Percentiles rank a stretch among this genome's conserved stretches.
Conservation (phyloP, 495 filamentous ascomycete species). For the Oidiodendron maius region DNA sequence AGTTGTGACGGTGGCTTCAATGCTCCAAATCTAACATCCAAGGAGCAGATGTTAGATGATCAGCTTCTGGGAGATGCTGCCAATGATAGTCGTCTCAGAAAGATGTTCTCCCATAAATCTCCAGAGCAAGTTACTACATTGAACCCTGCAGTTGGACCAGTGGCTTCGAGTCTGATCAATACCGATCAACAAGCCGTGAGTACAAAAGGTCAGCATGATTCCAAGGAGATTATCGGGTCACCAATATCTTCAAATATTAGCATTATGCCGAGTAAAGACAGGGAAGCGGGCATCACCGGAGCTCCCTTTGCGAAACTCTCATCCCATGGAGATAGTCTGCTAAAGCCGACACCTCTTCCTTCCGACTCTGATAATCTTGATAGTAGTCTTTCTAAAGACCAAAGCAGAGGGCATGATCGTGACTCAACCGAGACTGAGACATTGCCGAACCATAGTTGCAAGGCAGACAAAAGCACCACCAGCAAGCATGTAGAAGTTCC, state of each 20-base stretch:
- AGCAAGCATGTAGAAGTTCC: constrained; percentile 47
- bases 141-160: neutral
- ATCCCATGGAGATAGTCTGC: constrained; percentile 7
- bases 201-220: no score
- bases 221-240: no score
- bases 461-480: constrained; percentile 12
- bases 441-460: constrained; percentile 11
- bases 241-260: no score
- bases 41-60: no score
- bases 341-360: neutral
- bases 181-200: no score
- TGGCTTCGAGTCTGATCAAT: no score
- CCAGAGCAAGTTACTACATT: neutral
- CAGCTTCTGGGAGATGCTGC: constrained; percentile 7
- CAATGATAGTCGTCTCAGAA: neutral
- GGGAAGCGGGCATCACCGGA: constrained; percentile 29
- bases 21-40: no score
- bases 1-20: no score
- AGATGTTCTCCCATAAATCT: neutral
- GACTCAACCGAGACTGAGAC: constrained; percentile 11
- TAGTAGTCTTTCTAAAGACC: neutral
- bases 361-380: neutral
- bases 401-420: constrained; percentile 1
- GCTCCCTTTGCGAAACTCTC: constrained; percentile 32
- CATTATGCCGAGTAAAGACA: constrained; percentile 4